Conservation (phyloP, 164 flowering plant genomes). For the Kingdonia uniflora region DNA sequence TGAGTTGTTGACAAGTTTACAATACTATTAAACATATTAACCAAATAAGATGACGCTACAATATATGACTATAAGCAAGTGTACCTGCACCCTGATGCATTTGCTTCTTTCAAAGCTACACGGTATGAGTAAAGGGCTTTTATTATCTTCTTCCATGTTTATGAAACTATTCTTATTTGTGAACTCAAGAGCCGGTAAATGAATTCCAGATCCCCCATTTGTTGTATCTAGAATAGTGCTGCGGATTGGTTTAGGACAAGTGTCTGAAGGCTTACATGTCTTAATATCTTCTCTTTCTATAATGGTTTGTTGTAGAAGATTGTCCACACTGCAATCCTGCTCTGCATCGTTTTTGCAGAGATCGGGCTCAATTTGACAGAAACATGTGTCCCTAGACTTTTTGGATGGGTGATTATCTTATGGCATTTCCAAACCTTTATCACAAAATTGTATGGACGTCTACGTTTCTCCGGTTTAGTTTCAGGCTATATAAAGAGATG, state of each 20-base stretch:
- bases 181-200: constrained; percentile 8
- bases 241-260: constrained; percentile 14
- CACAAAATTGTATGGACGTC: constrained; percentile 46
- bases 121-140: neutral
- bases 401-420: constrained; percentile 24
- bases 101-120: constrained; percentile 6
- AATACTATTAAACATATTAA: neutral
- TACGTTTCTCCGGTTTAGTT: constrained; percentile 57
- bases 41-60: neutral
- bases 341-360: constrained; percentile 6
- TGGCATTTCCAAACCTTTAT: constrained; percentile 47
- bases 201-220: constrained; percentile 5
- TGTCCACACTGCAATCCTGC: constrained; percentile 7
- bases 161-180: neutral
- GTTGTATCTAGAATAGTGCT: constrained; percentile 7
- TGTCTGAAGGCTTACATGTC: constrained; percentile 10
- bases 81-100: constrained; percentile 23
- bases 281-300: constrained; percentile 8
- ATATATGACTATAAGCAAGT: neutral
- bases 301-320: constrained; percentile 5
- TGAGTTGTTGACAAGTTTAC: neutral
- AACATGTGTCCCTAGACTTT: constrained; percentile 11
- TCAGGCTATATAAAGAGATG: constrained; percentile 35
- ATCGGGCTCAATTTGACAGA: constrained; percentile 20
- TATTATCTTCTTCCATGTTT: constrained; percentile 17